Conservation (phyloP, 352 stramenopile species). For the Phytophthora pinifolia region DNA sequence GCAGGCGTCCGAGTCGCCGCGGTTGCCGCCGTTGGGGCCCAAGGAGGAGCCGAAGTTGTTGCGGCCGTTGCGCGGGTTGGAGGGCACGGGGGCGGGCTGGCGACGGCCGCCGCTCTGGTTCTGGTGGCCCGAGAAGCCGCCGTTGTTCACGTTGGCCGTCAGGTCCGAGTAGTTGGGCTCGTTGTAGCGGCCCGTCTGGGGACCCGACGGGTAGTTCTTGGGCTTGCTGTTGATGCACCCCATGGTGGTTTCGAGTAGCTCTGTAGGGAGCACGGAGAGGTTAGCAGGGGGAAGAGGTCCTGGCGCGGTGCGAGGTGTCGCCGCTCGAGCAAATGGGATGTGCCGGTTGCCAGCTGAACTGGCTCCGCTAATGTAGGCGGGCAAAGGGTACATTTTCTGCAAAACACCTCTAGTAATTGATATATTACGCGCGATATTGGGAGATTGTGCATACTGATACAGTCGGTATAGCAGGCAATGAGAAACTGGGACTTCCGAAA, state of each 20-base stretch:
- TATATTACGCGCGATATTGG: neutral
- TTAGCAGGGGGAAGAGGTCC: neutral
- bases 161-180: conserved; percentile 41
- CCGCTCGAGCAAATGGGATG: conserved; percentile 20
- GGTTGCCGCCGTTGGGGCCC: conserved; percentile 5
- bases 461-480: neutral
- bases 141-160: conserved; percentile 33
- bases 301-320: conserved; percentile 4
- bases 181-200: conserved; percentile 28
- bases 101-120: conserved; percentile 12
- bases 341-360: conserved; percentile 13
- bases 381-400: conserved; percentile 25
- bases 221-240: conserved; percentile 38
- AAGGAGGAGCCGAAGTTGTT: conserved; percentile 14
- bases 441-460: neutral
- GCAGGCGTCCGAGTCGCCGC: conserved; percentile 47
- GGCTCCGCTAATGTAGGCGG: conserved; percentile 21
- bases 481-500: neutral
- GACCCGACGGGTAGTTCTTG: conserved; percentile 13
- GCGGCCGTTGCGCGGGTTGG: conserved; percentile 21
- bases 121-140: conserved; percentile 23
- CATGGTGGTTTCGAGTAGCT: conserved; percentile 27
- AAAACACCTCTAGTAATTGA: neutral
- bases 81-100: neutral
- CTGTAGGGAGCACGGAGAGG: neutral